Evolutionary conservation across 805 yeast genomes (phyloP).

Genomic region (Candida chilensis): DNA sequence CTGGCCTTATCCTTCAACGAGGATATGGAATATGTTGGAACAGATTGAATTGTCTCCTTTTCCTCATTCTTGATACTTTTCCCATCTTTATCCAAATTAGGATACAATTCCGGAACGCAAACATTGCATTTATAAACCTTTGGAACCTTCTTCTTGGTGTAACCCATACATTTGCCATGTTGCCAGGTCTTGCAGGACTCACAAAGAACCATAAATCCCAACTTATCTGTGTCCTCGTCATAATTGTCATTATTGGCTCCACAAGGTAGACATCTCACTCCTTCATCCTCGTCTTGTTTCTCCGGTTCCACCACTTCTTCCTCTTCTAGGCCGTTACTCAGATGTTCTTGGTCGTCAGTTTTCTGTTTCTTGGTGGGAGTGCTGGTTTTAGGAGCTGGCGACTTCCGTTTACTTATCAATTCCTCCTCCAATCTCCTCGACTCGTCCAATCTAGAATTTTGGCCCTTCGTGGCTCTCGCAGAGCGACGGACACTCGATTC

Average conservation of each 20-base stretch:
- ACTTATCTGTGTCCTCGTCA: slow-evolving; percentile 43
- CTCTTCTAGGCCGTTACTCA: slow-evolving; percentile 5
- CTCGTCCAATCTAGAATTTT: slow-evolving; percentile 16
- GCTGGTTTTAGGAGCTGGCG: slow-evolving; percentile 4
- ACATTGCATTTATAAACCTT: slow-evolving; percentile 42
- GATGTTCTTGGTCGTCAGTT: slow-evolving; percentile 5
- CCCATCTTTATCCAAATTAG: too few species aligned
- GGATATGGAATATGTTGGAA: too few species aligned
- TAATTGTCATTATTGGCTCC: slow-evolving; percentile 51
- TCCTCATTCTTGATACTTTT: too few species aligned
- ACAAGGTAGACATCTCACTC: slow-evolving; percentile 52
- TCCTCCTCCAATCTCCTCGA: slow-evolving; percentile 16
- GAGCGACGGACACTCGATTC: slow-evolving; percentile 26
- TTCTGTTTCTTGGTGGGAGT: slow-evolving; percentile 2
- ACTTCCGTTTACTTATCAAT: slow-evolving; percentile 5
- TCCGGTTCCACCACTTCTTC: slow-evolving; percentile 7
- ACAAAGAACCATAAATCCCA: slow-evolving; percentile 58
- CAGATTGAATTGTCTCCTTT: too few species aligned
- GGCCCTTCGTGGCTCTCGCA: slow-evolving; percentile 31
- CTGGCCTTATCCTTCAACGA: slow-evolving; percentile 29
- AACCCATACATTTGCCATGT: slow-evolving; percentile 56
- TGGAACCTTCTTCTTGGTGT: slow-evolving; percentile 30
- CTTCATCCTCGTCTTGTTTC: slow-evolving; percentile 25
- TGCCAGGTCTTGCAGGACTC: slow-evolving; percentile 66
- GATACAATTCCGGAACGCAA: slow-evolving; percentile 35